These are phyloP conservation scores for Danielia reshetovae DNA, from an alignment of 805 yeast species.

Conservation along the genomic window DNA sequence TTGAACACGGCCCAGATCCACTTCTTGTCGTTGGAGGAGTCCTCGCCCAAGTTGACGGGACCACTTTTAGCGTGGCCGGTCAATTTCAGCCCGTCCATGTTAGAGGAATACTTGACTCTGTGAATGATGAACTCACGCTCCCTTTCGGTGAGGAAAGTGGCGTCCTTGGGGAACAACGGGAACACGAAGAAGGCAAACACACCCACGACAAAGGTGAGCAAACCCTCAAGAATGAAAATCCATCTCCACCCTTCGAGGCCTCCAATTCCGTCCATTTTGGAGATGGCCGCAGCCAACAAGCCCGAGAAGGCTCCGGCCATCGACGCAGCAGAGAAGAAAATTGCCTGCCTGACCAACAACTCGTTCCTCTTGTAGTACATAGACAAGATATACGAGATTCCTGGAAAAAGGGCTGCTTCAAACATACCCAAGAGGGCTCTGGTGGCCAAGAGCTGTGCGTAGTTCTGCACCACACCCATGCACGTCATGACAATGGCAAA, in stretches of 20 bases:
- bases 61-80: not conserved
- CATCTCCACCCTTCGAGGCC: constrained; percentile 46
- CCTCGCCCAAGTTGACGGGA: constrained; percentile 3
- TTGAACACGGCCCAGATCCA: constrained; percentile 14
- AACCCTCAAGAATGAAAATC: constrained; percentile 45
- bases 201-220: constrained; percentile 33
- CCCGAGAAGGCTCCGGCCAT: constrained; percentile 38
- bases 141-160: constrained; percentile 36
- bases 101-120: constrained; percentile 43
- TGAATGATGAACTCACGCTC: constrained; percentile 35
- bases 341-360: constrained; percentile 31
- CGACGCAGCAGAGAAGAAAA: constrained; percentile 33
- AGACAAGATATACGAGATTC: constrained; percentile 34
- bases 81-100: not conserved
- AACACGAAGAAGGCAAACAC: constrained; percentile 28
- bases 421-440: constrained; percentile 36
- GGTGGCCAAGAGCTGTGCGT: constrained; percentile 44
- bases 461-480: constrained; percentile 58
- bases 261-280: constrained; percentile 33
- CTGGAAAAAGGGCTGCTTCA: constrained; percentile 38
- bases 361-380: constrained; percentile 36
- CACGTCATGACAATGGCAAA: constrained; percentile 65
- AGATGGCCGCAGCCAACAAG: constrained; percentile 28
- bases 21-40: constrained; percentile 4
- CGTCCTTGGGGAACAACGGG: constrained; percentile 34